phyloP scores from a whole-genome alignment of 345 rosid species.

The Hibiscus tridactylites region DNA sequence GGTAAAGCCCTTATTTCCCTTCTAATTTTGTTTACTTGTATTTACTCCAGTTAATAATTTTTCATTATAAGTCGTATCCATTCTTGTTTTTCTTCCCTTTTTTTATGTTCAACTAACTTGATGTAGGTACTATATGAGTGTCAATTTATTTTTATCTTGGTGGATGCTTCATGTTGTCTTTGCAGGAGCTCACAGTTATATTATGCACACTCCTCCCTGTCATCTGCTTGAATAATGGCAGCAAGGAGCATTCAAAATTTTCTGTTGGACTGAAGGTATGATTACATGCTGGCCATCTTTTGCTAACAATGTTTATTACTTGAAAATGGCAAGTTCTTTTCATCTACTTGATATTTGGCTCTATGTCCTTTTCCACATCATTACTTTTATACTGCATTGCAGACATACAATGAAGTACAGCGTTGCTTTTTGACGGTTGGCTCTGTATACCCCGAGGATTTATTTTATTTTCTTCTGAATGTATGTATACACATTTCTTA shows the following conservation, averaged over 20 bases:
- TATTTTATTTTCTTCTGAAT: constrained; percentile 76
- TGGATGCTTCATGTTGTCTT: neutral
- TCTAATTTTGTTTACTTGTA: neutral
- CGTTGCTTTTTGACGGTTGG: constrained; percentile 89
- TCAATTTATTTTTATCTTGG: neutral
- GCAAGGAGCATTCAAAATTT: constrained; percentile 51
- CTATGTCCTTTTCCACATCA: neutral
- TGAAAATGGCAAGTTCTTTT: constrained; percentile 1
- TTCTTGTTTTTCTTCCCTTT: no score
- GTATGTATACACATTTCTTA: constrained; percentile 35
- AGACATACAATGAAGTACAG: constrained; percentile 94
- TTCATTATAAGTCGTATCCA: neutral
- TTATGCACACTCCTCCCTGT: constrained; percentile 87
- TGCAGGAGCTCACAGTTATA: constrained; percentile 76
- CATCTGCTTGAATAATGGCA: constrained; percentile 53
- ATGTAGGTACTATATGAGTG: neutral
- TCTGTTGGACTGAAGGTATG: constrained; percentile 75
- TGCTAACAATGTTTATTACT: neutral
- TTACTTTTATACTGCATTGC: constrained; percentile 19
- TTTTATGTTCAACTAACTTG: neutral
- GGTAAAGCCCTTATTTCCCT: constrained; percentile 30
- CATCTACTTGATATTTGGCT: neutral
- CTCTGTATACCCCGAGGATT: constrained; percentile 76
- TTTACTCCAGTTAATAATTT: neutral
- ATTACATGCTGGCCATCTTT: constrained; percentile 2